phyloP scores from a whole-genome alignment of 257 asterid species.

The Penstemon newberryi region DNA sequence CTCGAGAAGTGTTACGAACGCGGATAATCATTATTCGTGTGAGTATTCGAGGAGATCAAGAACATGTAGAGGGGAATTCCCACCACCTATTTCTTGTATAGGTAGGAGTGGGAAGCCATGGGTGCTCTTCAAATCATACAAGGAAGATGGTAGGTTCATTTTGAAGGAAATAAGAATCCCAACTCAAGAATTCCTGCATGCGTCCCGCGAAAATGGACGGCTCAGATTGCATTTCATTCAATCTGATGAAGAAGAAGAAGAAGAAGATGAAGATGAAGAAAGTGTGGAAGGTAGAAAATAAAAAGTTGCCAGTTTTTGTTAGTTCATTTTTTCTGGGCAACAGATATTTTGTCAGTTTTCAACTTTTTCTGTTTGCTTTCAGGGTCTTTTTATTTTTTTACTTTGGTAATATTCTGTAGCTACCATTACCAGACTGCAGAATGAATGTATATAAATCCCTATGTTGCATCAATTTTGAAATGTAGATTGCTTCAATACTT shows the following conservation, averaged over 20 bases:
- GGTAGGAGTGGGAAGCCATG: constrained; percentile 78
- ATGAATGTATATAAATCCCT: too few relatives aligned
- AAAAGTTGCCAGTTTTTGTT: constrained; percentile 24
- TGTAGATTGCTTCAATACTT: too few relatives aligned
- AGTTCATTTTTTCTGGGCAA: constrained; percentile 16
- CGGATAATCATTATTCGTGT: constrained; percentile 23
- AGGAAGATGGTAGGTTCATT: constrained; percentile 75
- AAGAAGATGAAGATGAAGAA: not conserved
- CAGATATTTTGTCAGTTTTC: not conserved
- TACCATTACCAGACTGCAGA: too few relatives aligned
- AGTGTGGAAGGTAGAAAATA: constrained; percentile 1
- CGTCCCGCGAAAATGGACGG: constrained; percentile 80
- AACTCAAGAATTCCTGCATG: constrained; percentile 69
- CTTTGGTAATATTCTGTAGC: not conserved
- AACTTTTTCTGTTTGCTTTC: not conserved
- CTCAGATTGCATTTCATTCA: constrained; percentile 55
- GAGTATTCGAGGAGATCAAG: constrained; percentile 41
- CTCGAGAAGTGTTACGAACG: constrained; percentile 18
- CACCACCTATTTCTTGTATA: constrained; percentile 84
- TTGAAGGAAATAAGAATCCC: constrained; percentile 70
- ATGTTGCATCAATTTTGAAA: too few relatives aligned
- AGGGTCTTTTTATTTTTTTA: not conserved
- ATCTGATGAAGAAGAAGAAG: constrained; percentile 54
- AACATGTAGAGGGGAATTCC: constrained; percentile 39
- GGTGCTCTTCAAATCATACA: constrained; percentile 56